Evolutionary conservation across 2,329 filamentous ascomycete genomes (phyloP).

Genomic region (Monosporascus sp.): DNA sequence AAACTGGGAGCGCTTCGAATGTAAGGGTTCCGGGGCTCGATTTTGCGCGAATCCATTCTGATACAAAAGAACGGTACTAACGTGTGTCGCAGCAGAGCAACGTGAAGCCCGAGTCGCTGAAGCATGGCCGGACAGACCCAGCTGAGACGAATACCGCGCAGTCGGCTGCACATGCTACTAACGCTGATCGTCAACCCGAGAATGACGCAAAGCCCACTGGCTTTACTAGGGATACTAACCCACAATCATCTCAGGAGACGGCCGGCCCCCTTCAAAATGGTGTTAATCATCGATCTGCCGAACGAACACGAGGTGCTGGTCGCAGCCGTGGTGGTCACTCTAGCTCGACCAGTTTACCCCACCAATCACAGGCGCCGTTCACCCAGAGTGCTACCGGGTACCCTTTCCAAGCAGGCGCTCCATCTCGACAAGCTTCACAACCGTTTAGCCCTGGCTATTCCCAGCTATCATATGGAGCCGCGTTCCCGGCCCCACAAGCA

Average conservation of each 20-base stretch:
- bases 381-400: conserved; percentile 12
- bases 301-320: conserved; percentile 39
- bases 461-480: conserved; percentile 17
- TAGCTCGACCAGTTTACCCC: conserved; percentile 19
- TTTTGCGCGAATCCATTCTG: conserved; percentile 4
- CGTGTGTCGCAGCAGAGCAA: background rate
- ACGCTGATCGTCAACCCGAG: conserved; percentile 13
- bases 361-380: conserved; percentile 19
- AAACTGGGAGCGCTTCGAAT: conserved; percentile 27
- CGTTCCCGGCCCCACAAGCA: conserved; percentile 17
- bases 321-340: conserved; percentile 36
- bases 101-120: background rate
- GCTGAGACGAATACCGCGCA: background rate
- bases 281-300: conserved; percentile 28
- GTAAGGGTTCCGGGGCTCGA: conserved; percentile 30
- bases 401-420: conserved; percentile 11
- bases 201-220: conserved; percentile 15
- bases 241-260: conserved; percentile 7
- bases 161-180: conserved; percentile 3
- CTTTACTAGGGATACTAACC: conserved; percentile 14
- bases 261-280: conserved; percentile 9
- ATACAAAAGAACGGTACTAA: conserved; percentile 3
- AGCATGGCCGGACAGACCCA: background rate
- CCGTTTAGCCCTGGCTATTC: conserved; percentile 14
- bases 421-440: conserved; percentile 10